Evolutionary conservation across 2,329 filamentous ascomycete genomes (phyloP).

Genomic region (Westerdykella sp.): DNA sequence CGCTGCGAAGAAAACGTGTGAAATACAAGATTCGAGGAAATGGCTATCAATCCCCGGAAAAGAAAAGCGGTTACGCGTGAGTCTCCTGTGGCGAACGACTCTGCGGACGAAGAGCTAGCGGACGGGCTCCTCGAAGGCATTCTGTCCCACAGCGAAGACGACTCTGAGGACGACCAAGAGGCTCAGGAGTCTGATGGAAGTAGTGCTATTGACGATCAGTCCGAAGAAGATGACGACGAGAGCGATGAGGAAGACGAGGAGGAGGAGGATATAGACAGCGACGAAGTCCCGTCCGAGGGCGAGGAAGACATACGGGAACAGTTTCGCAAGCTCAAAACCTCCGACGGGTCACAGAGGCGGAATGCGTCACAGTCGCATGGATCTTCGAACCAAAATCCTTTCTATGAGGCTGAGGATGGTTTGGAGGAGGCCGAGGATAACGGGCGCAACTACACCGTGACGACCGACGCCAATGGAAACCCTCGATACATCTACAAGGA

Average conservation of each 20-base stretch:
- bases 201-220: slow-evolving; percentile 28
- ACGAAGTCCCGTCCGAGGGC: slow-evolving; percentile 37
- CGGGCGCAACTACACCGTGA: slow-evolving; percentile 51
- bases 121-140: slow-evolving; percentile 39
- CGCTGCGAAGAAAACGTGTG: background rate
- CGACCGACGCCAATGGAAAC: slow-evolving; percentile 83
- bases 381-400: slow-evolving; percentile 14
- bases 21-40: slow-evolving; percentile 8
- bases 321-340: slow-evolving; percentile 39
- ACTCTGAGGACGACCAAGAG: slow-evolving; percentile 23
- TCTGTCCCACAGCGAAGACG: slow-evolving; percentile 39
- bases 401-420: slow-evolving; percentile 16
- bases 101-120: slow-evolving; percentile 28
- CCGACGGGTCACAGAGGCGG: slow-evolving; percentile 15
- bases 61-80: slow-evolving; percentile 39
- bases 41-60: slow-evolving; percentile 46
- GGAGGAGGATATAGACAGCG: slow-evolving; percentile 36
- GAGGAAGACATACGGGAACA: slow-evolving; percentile 41
- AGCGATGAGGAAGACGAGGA: slow-evolving; percentile 30
- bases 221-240: slow-evolving; percentile 27
- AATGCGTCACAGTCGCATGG: slow-evolving; percentile 11
- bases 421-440: slow-evolving; percentile 25
- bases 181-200: slow-evolving; percentile 22
- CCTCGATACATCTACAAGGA: slow-evolving; percentile 88
- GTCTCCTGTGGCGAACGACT: slow-evolving; percentile 16